A percentile compares a stretch with the other conserved stretches of the same genome.
phyloP scores from a whole-genome alignment of 2,329 filamentous ascomycete species.

The Cladosporium phlei region DNA sequence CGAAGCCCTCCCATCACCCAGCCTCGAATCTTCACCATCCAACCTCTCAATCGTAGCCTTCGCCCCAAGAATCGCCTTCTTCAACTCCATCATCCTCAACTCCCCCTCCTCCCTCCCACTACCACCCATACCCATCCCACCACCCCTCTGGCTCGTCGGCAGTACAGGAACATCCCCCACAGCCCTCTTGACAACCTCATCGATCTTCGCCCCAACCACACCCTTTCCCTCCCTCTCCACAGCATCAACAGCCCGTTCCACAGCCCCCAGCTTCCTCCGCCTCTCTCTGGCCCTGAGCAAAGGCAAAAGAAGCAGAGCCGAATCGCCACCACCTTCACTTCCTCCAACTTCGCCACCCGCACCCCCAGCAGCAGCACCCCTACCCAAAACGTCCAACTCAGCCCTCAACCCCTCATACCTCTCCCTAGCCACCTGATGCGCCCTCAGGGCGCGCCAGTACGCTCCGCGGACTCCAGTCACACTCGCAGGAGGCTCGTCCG shows the following conservation, averaged over 20 bases:
- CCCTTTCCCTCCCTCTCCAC: slow-evolving; percentile 1
- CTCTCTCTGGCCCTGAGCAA: slow-evolving; percentile 5
- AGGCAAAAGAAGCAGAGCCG: background rate
- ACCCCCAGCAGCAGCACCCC: background rate
- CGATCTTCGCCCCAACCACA: slow-evolving; percentile 12
- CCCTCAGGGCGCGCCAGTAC: slow-evolving; percentile 28
- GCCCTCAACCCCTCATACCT: slow-evolving; percentile 28
- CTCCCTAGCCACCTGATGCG: slow-evolving; percentile 26
- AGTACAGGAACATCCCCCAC: slow-evolving; percentile 28
- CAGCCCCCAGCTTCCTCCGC: slow-evolving; percentile 5
- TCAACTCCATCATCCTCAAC: slow-evolving; percentile 24
- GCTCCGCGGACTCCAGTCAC: slow-evolving; percentile 28
- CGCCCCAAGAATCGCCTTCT: slow-evolving; percentile 27
- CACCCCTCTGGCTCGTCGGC: slow-evolving; percentile 17
- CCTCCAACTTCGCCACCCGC: background rate
- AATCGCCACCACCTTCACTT: background rate
- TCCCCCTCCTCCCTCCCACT: slow-evolving; percentile 22
- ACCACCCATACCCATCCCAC: background rate
- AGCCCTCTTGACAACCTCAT: slow-evolving; percentile 24
- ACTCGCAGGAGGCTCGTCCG: slow-evolving; percentile 16
- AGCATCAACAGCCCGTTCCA: slow-evolving; percentile 5
- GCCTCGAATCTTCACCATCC: background rate
- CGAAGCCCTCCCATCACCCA: slow-evolving; percentile 3
- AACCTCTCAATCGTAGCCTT: slow-evolving; percentile 21
- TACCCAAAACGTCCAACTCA: slow-evolving; percentile 19